phyloP scores from a whole-genome alignment of 306 rosid genomes.

The Luffa acutangula region DNA sequence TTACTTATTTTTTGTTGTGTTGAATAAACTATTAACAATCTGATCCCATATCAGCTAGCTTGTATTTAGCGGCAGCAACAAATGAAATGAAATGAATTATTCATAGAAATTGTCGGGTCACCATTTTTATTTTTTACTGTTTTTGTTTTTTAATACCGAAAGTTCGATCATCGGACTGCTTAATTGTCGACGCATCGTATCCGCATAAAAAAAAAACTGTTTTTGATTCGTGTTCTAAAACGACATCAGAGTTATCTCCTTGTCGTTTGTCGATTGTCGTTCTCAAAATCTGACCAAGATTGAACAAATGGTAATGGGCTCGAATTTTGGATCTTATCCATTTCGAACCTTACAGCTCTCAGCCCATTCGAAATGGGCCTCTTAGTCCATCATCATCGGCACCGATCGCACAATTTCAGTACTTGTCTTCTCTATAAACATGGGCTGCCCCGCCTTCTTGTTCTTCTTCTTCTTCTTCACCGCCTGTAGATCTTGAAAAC shows the following conservation, averaged over 20 bases:
- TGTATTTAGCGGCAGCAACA: not conserved
- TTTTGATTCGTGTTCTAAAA: not conserved
- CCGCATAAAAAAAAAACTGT: not conserved
- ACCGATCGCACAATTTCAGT: not conserved
- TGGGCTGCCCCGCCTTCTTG: not conserved
- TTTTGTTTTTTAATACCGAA: too few relatives aligned
- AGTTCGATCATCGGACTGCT: not conserved
- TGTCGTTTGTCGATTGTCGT: not conserved
- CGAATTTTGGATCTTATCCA: not conserved
- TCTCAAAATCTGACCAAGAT: not conserved
- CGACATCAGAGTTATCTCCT: not conserved
- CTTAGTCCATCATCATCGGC: not conserved
- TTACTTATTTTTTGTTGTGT: not conserved
- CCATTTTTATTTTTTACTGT: too few relatives aligned
- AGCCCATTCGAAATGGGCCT: not conserved
- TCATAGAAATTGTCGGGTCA: not conserved
- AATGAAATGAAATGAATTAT: not conserved
- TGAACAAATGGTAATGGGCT: not conserved
- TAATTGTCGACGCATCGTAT: not conserved
- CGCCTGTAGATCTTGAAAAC: not conserved
- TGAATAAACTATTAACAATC: not conserved
- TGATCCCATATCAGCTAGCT: not conserved
- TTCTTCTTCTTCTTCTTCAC: not conserved
- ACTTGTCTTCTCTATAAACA: not conserved
- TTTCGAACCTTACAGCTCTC: not conserved